Conservation (phyloP, 306 rosid species). For the Sicyos edulis region DNA sequence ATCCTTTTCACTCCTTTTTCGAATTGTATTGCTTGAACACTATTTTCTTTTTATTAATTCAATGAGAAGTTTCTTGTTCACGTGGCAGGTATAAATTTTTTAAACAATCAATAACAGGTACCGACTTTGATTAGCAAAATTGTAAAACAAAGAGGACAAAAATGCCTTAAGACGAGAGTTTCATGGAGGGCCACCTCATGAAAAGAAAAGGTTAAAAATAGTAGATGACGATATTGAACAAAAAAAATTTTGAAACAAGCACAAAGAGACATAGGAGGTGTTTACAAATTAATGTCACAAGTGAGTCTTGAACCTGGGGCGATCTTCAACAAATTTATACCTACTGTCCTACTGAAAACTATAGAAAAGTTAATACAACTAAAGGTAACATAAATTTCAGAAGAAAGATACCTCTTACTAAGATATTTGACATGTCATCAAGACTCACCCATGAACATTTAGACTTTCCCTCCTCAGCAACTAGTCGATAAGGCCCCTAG, state of each 20-base stretch:
- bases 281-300: no score
- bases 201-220: not conserved
- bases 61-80: no score
- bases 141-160: not conserved
- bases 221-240: not conserved
- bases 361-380: not conserved
- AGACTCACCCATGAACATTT: slow-evolving; percentile 98
- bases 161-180: not conserved
- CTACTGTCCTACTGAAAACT: not conserved
- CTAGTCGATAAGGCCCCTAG: slow-evolving; percentile 93
- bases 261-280: no score
- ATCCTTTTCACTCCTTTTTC: no score
- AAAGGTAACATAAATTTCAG: slow-evolving; percentile 14
- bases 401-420: slow-evolving; percentile 67
- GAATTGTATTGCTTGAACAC: no score
- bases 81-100: not conserved
- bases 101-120: not conserved
- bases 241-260: no score
- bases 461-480: slow-evolving; percentile 95
- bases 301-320: no score
- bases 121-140: not conserved
- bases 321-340: slow-evolving; percentile 5
- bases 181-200: not conserved
- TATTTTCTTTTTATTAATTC: no score
- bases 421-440: slow-evolving; percentile 79